A percentile compares a stretch with the other conserved stretches of the same genome.
These are phyloP conservation scores for Amanita pseudoporphyria DNA, from an alignment of 768 basidiomycete species.

Conservation along the genomic window DNA sequence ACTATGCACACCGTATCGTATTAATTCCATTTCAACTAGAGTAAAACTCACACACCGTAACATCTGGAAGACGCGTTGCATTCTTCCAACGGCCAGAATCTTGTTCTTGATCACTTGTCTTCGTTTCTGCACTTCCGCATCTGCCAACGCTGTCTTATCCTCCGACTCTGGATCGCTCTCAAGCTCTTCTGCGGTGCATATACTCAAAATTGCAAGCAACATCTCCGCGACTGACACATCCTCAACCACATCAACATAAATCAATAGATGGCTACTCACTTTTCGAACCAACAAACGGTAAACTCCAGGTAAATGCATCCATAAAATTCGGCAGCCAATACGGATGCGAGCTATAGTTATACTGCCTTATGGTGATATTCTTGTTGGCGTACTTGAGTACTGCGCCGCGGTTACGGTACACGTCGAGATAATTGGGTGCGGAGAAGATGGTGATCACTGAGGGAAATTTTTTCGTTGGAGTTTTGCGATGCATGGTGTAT, in stretches of 20 bases:
- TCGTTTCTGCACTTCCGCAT: slow-evolving; percentile 35
- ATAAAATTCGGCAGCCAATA: slow-evolving; percentile 98
- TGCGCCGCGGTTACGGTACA: slow-evolving; percentile 93
- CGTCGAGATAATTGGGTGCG: slow-evolving; percentile 94
- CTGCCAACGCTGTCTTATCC: slow-evolving; percentile 22
- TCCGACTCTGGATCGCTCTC: slow-evolving; percentile 34
- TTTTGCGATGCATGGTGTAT: slow-evolving; percentile 93
- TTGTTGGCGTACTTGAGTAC: slow-evolving; percentile 96
- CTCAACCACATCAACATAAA: not conserved
- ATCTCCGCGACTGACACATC: slow-evolving; percentile 79
- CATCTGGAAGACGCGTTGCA: slow-evolving; percentile 86
- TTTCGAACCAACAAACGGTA: slow-evolving; percentile 96
- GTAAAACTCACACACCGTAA: slow-evolving; percentile 49
- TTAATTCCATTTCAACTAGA: not conserved
- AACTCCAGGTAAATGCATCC: slow-evolving; percentile 96
- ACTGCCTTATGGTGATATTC: slow-evolving; percentile 92
- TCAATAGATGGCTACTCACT: slow-evolving; percentile 44
- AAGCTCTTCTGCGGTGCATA: slow-evolving; percentile 91
- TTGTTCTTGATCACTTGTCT: slow-evolving; percentile 85
- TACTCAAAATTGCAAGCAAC: slow-evolving; percentile 88
- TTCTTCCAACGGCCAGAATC: slow-evolving; percentile 84
- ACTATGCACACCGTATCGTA: slow-evolving; percentile 24
- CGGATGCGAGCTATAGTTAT: slow-evolving; percentile 71
- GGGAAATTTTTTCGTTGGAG: slow-evolving; percentile 90
- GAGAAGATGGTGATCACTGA: slow-evolving; percentile 98